Conservation (phyloP, 495 filamentous ascomycete genomes). For the Aspergillus sparsus region DNA sequence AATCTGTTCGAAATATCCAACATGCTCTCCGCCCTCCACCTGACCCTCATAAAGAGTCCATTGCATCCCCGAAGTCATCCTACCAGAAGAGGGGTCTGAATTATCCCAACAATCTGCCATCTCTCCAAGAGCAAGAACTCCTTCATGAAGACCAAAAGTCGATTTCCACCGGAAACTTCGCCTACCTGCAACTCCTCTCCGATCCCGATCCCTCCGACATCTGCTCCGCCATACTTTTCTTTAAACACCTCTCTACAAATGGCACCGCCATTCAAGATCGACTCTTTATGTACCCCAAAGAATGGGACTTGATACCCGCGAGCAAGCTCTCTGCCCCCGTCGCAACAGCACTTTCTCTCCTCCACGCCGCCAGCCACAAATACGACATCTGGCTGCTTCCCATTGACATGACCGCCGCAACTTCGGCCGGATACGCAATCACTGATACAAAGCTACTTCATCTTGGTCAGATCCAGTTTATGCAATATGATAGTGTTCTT, state of each 20-base stretch:
- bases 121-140: conserved; percentile 1
- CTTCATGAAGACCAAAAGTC: neutral
- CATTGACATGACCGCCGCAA: conserved; percentile 46
- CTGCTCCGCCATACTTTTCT: conserved; percentile 49
- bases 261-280: conserved; percentile 44
- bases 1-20: conserved; percentile 64
- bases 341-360: conserved; percentile 35
- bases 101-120: conserved; percentile 6
- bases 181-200: conserved; percentile 48
- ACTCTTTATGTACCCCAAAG: conserved; percentile 51
- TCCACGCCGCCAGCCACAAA: conserved; percentile 42
- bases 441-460: conserved; percentile 48
- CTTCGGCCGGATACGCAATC: conserved; percentile 35
- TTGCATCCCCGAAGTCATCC: conserved; percentile 25
- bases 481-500: conserved; percentile 50
- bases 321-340: conserved; percentile 30
- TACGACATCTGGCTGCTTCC: conserved; percentile 51
- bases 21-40: conserved; percentile 53
- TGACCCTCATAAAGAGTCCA: conserved; percentile 19
- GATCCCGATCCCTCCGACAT: conserved; percentile 48
- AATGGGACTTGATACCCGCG: conserved; percentile 42
- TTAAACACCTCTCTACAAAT: conserved; percentile 43
- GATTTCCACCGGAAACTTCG: conserved; percentile 36
- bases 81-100: conserved; percentile 26
- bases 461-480: conserved; percentile 49